Evolutionary conservation across 1,284 basidiomycete genomes (phyloP).

Genomic region (Uromyces viciae-fabae): DNA sequence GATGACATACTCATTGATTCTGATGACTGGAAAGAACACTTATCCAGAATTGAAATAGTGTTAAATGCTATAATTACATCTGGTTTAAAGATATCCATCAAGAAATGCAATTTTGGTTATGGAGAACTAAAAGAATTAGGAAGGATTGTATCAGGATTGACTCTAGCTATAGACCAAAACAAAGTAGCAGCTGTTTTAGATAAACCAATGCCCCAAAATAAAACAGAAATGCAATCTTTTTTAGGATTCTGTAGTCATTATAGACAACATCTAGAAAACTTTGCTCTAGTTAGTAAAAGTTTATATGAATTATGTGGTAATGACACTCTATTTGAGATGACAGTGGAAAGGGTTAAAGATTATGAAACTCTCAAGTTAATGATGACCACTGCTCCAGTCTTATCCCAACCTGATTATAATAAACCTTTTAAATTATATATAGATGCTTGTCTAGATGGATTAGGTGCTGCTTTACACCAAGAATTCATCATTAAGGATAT

Average conservation of each 20-base stretch:
- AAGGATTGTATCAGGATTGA: conserved; percentile 54
- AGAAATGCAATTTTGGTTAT: conserved; percentile 21
- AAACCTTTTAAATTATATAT: neutral
- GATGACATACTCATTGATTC: conserved; percentile 4
- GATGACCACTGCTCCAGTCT: neutral
- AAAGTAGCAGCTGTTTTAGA: conserved; percentile 57
- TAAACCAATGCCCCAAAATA: conserved; percentile 56
- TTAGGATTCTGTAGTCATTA: conserved; percentile 8
- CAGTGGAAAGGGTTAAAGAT: neutral
- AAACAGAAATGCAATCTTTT: conserved; percentile 44
- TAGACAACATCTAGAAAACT: neutral
- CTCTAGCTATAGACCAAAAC: conserved; percentile 57
- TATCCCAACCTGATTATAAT: neutral
- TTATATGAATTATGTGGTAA: neutral
- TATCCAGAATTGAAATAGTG: neutral
- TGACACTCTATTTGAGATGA: neutral
- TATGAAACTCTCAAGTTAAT: neutral
- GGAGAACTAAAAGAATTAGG: conserved; percentile 51
- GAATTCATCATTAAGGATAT: neutral
- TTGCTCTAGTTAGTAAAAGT: neutral
- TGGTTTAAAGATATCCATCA: conserved; percentile 2
- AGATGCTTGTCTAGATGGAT: neutral
- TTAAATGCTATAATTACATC: neutral
- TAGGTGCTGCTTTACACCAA: neutral
- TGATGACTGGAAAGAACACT: neutral